Conservation (phyloP, 306 rosid species). For the Cucumis sativus region DNA sequence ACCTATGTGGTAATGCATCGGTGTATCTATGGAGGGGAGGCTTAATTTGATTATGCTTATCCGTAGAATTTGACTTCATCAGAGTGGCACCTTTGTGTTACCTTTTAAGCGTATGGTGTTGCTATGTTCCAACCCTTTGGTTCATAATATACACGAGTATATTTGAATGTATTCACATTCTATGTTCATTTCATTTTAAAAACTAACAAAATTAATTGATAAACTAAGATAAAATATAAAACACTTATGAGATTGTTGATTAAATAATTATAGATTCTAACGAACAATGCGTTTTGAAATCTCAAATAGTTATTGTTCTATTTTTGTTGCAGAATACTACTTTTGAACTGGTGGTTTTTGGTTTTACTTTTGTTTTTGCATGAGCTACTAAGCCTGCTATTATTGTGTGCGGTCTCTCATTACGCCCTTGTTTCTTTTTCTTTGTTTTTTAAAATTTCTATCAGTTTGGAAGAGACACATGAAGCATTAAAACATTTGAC, state of each 20-base stretch:
- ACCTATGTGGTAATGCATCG: too few species aligned
- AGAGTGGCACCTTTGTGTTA: too few species aligned
- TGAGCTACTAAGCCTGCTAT: not conserved
- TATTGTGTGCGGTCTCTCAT: not conserved
- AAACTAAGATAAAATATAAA: not conserved
- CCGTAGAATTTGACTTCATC: too few species aligned
- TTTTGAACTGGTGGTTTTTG: not conserved
- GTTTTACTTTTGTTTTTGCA: not conserved
- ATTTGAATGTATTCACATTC: not conserved
- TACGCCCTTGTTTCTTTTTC: not conserved
- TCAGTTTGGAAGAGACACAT: conserved; percentile 74
- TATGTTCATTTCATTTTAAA: not conserved
- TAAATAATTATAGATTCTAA: not conserved
- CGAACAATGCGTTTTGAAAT: not conserved
- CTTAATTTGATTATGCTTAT: too few species aligned
- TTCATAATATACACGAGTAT: too few species aligned
- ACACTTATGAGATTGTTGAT: not conserved
- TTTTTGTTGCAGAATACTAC: not conserved
- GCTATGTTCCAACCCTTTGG: too few species aligned
- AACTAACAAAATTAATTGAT: not conserved
- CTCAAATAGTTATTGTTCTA: not conserved
- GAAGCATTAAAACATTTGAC: conserved; percentile 64
- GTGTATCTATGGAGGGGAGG: too few species aligned
- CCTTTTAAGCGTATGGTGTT: too few species aligned
- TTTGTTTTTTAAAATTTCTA: not conserved